Percentiles rank a stretch among this genome's conserved stretches.
phyloP scores from a whole-genome alignment of 352 stramenopile genomes.

The Phytopythium vexans region DNA sequence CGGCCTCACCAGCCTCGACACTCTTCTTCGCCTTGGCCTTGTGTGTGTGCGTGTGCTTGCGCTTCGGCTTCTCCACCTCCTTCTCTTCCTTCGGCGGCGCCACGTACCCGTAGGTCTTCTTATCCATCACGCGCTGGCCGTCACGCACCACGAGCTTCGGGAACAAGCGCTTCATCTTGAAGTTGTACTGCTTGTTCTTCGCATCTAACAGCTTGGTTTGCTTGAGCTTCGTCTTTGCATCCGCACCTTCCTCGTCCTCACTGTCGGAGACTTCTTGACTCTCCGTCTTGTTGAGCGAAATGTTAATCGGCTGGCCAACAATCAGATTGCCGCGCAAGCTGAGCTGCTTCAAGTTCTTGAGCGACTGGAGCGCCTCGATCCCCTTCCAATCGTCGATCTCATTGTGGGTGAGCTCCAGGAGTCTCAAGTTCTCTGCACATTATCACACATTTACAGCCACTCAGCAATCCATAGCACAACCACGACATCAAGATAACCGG shows the following conservation, averaged over 20 bases:
- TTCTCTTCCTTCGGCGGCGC: constrained; percentile 71
- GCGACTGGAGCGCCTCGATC: constrained; percentile 50
- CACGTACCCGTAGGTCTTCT: constrained; percentile 80
- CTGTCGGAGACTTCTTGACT: constrained; percentile 12
- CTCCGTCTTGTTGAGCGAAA: constrained; percentile 11
- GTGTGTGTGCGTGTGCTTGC: constrained; percentile 16
- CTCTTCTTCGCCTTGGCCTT: constrained; percentile 6
- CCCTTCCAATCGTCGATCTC: constrained; percentile 78
- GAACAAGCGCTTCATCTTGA: constrained; percentile 87
- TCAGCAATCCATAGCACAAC: background rate
- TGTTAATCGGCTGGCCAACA: constrained; percentile 46
- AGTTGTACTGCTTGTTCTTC: constrained; percentile 88
- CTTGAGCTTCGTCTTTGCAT: constrained; percentile 54
- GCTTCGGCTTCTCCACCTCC: constrained; percentile 26
- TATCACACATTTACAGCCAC: constrained; percentile 1
- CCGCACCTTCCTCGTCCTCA: constrained; percentile 20
- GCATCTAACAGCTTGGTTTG: constrained; percentile 64
- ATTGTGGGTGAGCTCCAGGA: constrained; percentile 82
- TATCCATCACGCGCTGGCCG: constrained; percentile 70
- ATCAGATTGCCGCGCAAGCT: constrained; percentile 82
- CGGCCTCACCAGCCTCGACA: constrained; percentile 1
- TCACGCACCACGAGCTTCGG: constrained; percentile 78
- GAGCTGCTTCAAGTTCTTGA: constrained; percentile 75
- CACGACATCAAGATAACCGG: background rate
- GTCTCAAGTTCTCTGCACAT: constrained; percentile 63